phyloP scores from a whole-genome alignment of 2,329 filamentous ascomycete genomes.

The Beauveria sp. region DNA sequence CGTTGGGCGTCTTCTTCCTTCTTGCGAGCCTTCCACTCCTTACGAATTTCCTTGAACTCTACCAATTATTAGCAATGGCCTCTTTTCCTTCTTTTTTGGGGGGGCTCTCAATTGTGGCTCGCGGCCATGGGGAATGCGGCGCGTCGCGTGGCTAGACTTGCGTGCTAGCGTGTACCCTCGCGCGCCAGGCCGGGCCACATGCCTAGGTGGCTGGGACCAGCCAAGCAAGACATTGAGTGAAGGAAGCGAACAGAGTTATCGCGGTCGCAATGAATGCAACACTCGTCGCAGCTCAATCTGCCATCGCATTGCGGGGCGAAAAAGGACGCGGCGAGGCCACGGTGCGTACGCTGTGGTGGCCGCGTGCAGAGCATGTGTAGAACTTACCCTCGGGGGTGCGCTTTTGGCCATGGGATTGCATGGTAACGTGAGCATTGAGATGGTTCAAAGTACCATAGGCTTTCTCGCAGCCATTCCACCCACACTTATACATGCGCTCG shows the following conservation, averaged over 20 bases:
- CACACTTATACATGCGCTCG: slow-evolving; percentile 99
- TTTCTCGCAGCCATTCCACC: slow-evolving; percentile 97
- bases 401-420: slow-evolving; percentile 95
- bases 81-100: neutral
- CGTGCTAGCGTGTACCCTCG: slow-evolving; percentile 18
- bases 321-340: neutral
- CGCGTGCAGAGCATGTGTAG: neutral
- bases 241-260: neutral
- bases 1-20: slow-evolving; percentile 93
- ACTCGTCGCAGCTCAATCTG: neutral
- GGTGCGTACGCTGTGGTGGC: neutral
- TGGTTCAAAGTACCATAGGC: slow-evolving; percentile 97
- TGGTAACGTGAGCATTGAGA: slow-evolving; percentile 94
- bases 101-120: neutral
- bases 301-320: neutral
- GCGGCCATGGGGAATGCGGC: neutral
- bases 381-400: slow-evolving; percentile 89
- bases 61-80: slow-evolving; percentile 20
- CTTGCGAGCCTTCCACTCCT: slow-evolving; percentile 98
- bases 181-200: neutral
- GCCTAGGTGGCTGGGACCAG: neutral
- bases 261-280: neutral
- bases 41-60: slow-evolving; percentile 99
- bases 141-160: neutral
- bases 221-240: neutral